Evolutionary conservation across 2,329 filamentous ascomycete genomes (phyloP).

Genomic region (Coniochaeta prunicola): DNA sequence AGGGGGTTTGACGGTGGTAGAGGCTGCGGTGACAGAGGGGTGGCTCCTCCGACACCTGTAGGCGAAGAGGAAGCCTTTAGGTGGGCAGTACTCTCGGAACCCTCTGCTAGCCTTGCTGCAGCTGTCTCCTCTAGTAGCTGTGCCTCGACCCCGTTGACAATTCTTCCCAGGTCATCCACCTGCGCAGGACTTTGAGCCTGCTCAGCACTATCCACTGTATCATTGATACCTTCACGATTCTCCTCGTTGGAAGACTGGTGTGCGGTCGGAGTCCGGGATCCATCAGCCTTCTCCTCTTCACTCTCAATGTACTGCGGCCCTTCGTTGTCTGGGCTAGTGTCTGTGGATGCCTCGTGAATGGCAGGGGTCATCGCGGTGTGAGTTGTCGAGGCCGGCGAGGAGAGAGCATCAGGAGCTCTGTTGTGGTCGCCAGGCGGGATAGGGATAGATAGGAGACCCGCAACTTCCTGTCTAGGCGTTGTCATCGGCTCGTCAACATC

Average conservation of each 20-base stretch:
- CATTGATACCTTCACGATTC: constrained; percentile 10
- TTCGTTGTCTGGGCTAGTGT: constrained; percentile 69
- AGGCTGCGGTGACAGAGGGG: neutral
- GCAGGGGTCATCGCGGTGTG: constrained; percentile 68
- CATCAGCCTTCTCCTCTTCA: constrained; percentile 33
- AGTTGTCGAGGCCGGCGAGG: constrained; percentile 59
- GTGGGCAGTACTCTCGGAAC: neutral
- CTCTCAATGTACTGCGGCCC: constrained; percentile 46
- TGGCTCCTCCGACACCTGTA: neutral
- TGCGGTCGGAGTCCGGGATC: constrained; percentile 23
- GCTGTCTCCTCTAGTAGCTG: constrained; percentile 37
- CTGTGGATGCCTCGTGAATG: constrained; percentile 60
- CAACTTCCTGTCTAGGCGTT: constrained; percentile 20
- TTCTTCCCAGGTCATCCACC: constrained; percentile 8
- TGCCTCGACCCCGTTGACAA: constrained; percentile 31
- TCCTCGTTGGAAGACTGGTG: constrained; percentile 10
- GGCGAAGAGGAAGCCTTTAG: neutral
- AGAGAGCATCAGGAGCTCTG: constrained; percentile 36
- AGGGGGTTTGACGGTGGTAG: neutral
- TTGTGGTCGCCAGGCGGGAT: constrained; percentile 24
- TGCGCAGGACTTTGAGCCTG: neutral
- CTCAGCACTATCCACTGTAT: neutral
- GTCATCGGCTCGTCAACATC: constrained; percentile 13
- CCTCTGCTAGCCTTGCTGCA: constrained; percentile 13
- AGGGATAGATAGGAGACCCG: constrained; percentile 25